Conservation (phyloP, 306 rosid species). For the Medicago arabica region DNA sequence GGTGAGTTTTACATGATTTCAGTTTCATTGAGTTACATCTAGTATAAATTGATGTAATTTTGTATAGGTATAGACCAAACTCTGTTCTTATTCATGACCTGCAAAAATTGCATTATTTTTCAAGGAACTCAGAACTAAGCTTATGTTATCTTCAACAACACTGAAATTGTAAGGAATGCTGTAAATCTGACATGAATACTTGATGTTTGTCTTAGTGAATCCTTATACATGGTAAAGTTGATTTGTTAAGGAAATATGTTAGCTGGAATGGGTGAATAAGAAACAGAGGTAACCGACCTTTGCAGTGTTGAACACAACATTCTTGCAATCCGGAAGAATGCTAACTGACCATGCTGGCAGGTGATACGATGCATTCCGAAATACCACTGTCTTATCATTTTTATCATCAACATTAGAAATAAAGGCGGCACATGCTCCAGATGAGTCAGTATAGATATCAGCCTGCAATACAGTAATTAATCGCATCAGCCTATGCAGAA, state of each 20-base stretch:
- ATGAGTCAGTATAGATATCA: conserved; percentile 72
- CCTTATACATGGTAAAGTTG: conserved; percentile 7
- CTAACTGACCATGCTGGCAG: conserved; percentile 99
- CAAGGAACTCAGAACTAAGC: conserved; percentile 17
- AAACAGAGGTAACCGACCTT: conserved; percentile 57
- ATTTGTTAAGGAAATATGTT: conserved; percentile 18
- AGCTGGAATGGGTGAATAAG: conserved; percentile 26
- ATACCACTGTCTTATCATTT: conserved; percentile 74
- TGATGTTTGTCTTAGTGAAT: conserved; percentile 5
- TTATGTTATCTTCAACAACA: conserved; percentile 6
- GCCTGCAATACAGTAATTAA: conserved; percentile 63
- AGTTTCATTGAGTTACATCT: conserved; percentile 1
- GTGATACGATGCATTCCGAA: conserved; percentile 77
- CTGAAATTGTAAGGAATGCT: conserved; percentile 9
- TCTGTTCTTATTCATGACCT: conserved; percentile 1
- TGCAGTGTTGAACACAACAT: conserved; percentile 82
- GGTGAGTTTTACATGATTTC: conserved; percentile 21
- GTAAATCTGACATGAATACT: conserved; percentile 22
- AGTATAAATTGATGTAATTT: conserved; percentile 3
- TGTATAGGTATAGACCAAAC: conserved; percentile 10
- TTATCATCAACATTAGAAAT: conserved; percentile 79
- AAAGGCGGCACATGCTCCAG: conserved; percentile 91
- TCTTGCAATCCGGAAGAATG: conserved; percentile 97
- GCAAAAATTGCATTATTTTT: neutral
- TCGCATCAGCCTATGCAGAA: neutral